A percentile compares a stretch with the other conserved stretches of the same genome.
Conservation (phyloP, 352 stramenopile genomes). For the Discostella stelligera region DNA sequence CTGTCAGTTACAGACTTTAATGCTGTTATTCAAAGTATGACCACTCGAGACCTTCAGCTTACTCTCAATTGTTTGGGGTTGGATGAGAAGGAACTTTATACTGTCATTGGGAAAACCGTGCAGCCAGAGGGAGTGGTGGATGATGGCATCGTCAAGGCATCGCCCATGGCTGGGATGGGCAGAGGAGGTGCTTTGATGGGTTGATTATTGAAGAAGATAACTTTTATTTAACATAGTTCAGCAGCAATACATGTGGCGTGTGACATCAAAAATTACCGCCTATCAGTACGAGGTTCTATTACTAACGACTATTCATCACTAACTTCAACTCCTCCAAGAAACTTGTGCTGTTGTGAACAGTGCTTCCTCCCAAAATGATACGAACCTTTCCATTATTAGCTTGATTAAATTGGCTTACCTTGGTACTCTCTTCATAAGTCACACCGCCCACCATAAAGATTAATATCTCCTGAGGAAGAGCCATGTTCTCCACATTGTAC, state of each 20-base stretch:
- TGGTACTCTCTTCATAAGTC: conserved; percentile 98
- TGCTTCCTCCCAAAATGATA: conserved; percentile 93
- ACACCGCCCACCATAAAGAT: conserved; percentile 97
- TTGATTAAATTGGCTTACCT: conserved; percentile 95
- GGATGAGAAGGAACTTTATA: conserved; percentile 76
- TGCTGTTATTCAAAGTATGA: conserved; percentile 80
- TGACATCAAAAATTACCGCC: neutral
- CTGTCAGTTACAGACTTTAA: conserved; percentile 81
- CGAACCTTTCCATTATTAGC: conserved; percentile 83
- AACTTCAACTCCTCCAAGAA: conserved; percentile 91
- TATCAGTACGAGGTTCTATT: too few species aligned
- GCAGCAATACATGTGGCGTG: neutral
- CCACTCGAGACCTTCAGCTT: conserved; percentile 79
- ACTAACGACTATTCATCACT: conserved; percentile 4
- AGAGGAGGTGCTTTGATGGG: conserved; percentile 72
- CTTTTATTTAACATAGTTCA: neutral
- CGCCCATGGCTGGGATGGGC: conserved; percentile 79
- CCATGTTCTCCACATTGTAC: conserved; percentile 43
- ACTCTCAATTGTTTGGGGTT: conserved; percentile 71
- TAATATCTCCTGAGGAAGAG: conserved; percentile 88
- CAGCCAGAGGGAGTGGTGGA: conserved; percentile 60
- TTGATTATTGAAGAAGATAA: conserved; percentile 27
- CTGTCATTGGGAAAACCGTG: conserved; percentile 77
- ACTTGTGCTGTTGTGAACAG: conserved; percentile 95
- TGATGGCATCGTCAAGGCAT: conserved; percentile 65